Percentiles rank a stretch among this genome's conserved stretches.
Conservation (phyloP, 129 eudicot genomes). For the Smallanthus sonchifolius region DNA sequence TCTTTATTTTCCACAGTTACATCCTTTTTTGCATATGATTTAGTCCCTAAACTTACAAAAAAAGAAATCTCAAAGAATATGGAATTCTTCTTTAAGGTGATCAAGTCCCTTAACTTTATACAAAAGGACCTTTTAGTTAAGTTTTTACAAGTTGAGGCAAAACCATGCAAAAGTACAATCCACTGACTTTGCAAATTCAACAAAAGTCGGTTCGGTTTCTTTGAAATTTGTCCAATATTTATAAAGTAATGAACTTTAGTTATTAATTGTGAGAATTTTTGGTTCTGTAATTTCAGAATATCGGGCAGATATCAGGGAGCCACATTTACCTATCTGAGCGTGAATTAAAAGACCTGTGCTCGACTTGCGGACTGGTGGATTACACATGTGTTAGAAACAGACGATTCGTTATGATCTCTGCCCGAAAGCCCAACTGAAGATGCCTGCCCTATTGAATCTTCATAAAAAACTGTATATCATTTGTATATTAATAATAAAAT, state of each 20-base stretch:
- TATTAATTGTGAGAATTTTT: not conserved
- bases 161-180: not conserved
- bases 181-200: not conserved
- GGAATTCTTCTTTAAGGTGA: too few relatives aligned
- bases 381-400: conserved; percentile 65
- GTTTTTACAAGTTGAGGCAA: too few relatives aligned
- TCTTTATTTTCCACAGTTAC: too few relatives aligned
- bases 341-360: conserved; percentile 78
- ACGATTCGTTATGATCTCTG: conserved; percentile 79
- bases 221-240: not conserved
- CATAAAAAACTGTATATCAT: conserved; percentile 3
- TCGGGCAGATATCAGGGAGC: conserved; percentile 75
- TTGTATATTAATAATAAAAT: conserved; percentile 18
- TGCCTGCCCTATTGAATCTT: not conserved
- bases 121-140: too few relatives aligned
- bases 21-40: too few relatives aligned
- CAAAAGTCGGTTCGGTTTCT: not conserved
- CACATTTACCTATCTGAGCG: conserved; percentile 63
- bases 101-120: too few relatives aligned
- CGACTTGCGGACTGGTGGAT: conserved; percentile 68
- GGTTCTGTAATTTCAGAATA: conserved; percentile 34
- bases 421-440: conserved; percentile 55
- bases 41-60: too few relatives aligned
- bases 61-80: too few relatives aligned
- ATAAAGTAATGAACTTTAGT: not conserved